phyloP scores from a whole-genome alignment of 129 eudicot genomes.

The Flaveria robusta region DNA sequence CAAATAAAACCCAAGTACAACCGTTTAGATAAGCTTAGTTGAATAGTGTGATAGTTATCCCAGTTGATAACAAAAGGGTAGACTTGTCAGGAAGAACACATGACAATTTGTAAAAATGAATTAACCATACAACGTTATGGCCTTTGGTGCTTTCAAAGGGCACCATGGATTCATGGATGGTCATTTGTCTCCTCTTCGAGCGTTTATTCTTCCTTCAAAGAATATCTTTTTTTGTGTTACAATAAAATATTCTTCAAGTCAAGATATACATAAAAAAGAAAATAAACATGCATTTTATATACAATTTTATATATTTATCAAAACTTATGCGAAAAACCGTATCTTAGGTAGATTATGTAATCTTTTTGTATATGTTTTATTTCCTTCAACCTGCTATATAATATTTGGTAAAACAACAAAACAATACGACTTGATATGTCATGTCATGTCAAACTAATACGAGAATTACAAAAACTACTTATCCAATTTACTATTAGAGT shows the following conservation, averaged over 20 bases:
- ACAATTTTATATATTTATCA: neutral
- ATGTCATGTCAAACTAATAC: neutral
- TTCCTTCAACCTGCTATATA: neutral
- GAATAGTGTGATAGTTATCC: neutral
- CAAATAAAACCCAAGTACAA: neutral
- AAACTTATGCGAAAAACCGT: constrained; percentile 12
- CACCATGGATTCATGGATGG: constrained; percentile 13
- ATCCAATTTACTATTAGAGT: neutral
- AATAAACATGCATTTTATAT: neutral
- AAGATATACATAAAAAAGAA: neutral
- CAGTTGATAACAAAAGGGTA: constrained; percentile 1
- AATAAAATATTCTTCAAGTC: neutral
- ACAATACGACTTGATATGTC: neutral
- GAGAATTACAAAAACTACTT: neutral
- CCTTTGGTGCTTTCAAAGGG: constrained; percentile 9
- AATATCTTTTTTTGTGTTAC: constrained; percentile 10
- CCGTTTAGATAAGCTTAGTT: neutral
- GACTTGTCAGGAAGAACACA: constrained; percentile 11
- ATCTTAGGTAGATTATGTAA: constrained; percentile 4
- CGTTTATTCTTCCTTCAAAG: constrained; percentile 19
- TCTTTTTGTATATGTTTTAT: neutral
- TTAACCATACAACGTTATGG: neutral
- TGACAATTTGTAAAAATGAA: neutral
- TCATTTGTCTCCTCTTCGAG: constrained; percentile 7
- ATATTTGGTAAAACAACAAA: neutral